A percentile compares a stretch with the other conserved stretches of the same genome.
These are phyloP conservation scores for Tremella yokohamensis DNA, from an alignment of 768 basidiomycete genomes.

Conservation along the genomic window DNA sequence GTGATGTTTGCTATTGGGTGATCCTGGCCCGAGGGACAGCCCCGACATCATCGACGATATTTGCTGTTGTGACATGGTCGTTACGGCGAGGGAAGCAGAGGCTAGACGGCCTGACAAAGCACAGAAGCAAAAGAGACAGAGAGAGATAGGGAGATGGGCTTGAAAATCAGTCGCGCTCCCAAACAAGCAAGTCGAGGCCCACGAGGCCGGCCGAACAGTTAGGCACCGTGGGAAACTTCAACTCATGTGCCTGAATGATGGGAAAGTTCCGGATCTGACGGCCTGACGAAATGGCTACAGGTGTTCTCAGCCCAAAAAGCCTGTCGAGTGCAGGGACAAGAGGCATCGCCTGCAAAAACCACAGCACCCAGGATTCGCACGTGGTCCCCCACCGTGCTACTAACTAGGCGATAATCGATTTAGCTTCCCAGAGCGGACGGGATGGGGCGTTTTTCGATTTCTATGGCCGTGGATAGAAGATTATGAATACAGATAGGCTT, in stretches of 20 bases:
- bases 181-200: too few relatives aligned
- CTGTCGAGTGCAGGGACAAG: neutral
- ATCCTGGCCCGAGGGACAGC: constrained; percentile 16
- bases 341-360: neutral
- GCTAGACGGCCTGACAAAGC: too few relatives aligned
- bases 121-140: too few relatives aligned
- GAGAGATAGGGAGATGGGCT: too few relatives aligned
- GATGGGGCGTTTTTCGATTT: neutral
- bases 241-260: too few relatives aligned
- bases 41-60: constrained; percentile 25
- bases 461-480: neutral
- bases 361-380: neutral
- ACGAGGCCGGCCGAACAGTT: too few relatives aligned
- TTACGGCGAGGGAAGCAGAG: neutral
- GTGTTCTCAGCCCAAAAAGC: neutral
- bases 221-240: too few relatives aligned
- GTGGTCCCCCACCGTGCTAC: neutral
- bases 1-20: constrained; percentile 4
- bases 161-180: too few relatives aligned
- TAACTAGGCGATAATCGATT: neutral
- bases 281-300: too few relatives aligned
- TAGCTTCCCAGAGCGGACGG: constrained; percentile 3
- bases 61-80: constrained; percentile 21
- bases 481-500: neutral
- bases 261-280: too few relatives aligned